Percentiles rank a stretch among this genome's conserved stretches.
Conservation (phyloP, 352 stramenopile species). For the Phytophthora sojae region DNA sequence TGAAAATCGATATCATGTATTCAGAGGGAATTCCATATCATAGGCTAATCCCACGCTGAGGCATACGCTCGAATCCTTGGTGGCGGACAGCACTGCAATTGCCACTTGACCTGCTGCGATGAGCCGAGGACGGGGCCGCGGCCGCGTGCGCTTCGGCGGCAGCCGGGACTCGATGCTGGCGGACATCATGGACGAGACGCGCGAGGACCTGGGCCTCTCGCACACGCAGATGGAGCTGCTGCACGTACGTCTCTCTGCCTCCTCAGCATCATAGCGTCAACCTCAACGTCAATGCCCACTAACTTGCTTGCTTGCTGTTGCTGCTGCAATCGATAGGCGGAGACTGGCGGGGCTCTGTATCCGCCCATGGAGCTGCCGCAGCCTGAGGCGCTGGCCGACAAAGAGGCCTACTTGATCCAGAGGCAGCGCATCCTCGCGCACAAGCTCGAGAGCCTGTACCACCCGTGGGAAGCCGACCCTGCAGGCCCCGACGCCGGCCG, state of each 20-base stretch:
- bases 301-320: background rate
- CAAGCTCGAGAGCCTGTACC: slow-evolving; percentile 77
- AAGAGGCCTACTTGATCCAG: slow-evolving; percentile 74
- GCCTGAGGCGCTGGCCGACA: slow-evolving; percentile 60
- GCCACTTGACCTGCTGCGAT: slow-evolving; percentile 26
- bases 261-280: no score
- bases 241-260: slow-evolving; percentile 41
- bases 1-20: background rate
- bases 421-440: slow-evolving; percentile 71
- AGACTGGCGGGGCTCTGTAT: slow-evolving; percentile 59
- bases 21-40: background rate
- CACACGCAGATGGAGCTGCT: slow-evolving; percentile 77
- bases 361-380: slow-evolving; percentile 70
- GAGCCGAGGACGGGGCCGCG: slow-evolving; percentile 69
- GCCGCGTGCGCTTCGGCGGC: slow-evolving; percentile 76
- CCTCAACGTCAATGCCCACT: no score
- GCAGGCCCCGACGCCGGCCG: slow-evolving; percentile 28
- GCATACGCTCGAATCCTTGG: slow-evolving; percentile 31
- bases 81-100: slow-evolving; percentile 15
- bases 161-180: slow-evolving; percentile 72
- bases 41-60: slow-evolving; percentile 1
- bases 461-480: slow-evolving; percentile 58
- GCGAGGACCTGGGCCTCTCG: slow-evolving; percentile 73
- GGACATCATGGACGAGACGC: slow-evolving; percentile 76
- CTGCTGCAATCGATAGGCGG: slow-evolving; percentile 38